Evolutionary conservation across 2,329 filamentous ascomycete genomes (phyloP).

Genomic region (Fusarium miscanthi): DNA sequence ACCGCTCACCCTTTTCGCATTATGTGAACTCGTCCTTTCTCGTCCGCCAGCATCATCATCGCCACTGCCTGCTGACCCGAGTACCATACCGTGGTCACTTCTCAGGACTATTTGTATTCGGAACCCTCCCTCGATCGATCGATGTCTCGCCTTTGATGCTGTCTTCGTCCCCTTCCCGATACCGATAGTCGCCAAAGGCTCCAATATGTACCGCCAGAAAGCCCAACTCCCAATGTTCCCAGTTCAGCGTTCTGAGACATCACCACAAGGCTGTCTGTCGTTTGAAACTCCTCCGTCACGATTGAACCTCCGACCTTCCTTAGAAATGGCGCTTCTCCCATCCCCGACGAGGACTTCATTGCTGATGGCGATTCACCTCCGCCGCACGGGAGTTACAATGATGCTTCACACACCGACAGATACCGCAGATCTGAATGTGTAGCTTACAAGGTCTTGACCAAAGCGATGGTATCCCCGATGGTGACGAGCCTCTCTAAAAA

Average conservation of each 20-base stretch:
- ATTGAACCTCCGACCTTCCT: too few relatives aligned
- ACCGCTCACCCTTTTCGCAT: background rate
- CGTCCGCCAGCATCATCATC: accelerated
- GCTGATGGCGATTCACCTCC: accelerated
- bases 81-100: background rate
- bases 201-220: background rate
- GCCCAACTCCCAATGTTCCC: too few relatives aligned
- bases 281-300: background rate
- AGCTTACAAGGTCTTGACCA: background rate
- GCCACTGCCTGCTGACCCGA: background rate
- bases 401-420: too few relatives aligned
- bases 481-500: too few relatives aligned
- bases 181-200: background rate
- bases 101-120: too few relatives aligned
- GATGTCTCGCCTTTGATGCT: background rate
- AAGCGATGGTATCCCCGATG: background rate
- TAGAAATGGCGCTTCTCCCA: background rate
- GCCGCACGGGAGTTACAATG: background rate
- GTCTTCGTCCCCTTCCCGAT: too few relatives aligned
- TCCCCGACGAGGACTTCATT: too few relatives aligned
- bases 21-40: too few relatives aligned
- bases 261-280: background rate
- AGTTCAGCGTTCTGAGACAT: background rate
- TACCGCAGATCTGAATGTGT: background rate
- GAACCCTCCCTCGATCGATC: background rate